phyloP scores from a whole-genome alignment of 495 filamentous ascomycete genomes.

The Entonaema liquescens region DNA sequence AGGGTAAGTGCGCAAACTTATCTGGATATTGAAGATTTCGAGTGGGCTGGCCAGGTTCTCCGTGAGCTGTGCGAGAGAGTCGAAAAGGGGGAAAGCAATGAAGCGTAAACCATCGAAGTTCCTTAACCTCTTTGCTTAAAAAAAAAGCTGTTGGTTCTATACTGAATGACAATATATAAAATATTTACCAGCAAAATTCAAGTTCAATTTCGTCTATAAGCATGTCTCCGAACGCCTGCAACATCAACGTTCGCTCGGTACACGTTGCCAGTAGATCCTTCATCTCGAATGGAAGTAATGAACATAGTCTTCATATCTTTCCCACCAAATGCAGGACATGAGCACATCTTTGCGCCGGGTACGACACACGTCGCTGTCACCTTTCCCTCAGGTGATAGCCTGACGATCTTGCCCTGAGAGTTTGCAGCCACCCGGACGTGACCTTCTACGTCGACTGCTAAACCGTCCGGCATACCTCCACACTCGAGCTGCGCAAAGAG shows the following conservation, averaged over 20 bases:
- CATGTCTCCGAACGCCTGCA: neutral
- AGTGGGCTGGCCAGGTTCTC: constrained; percentile 69
- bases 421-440: neutral
- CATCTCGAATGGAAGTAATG: neutral
- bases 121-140: too few relatives aligned
- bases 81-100: constrained; percentile 59
- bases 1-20: constrained; percentile 83
- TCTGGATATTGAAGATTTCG: constrained; percentile 79
- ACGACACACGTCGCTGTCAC: neutral
- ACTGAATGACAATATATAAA: too few relatives aligned
- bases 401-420: neutral
- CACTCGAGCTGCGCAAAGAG: neutral
- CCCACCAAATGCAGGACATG: neutral
- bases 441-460: neutral
- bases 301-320: neutral
- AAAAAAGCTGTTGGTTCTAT: too few relatives aligned
- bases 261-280: neutral
- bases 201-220: neutral
- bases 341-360: neutral
- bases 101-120: too few relatives aligned
- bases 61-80: constrained; percentile 69
- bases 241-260: neutral
- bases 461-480: neutral
- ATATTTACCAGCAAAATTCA: too few relatives aligned
- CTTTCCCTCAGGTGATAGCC: neutral